These are phyloP conservation scores for Arabidopsis thaliana DNA, from an alignment of 345 rosid genomes.

Conservation along the genomic window TAIR10.1 NC_003076.8:15920001-15920500, in stretches of 20 bases:
- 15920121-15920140: constrained; percentile 86
- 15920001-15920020: constrained; percentile 12
- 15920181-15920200: constrained; percentile 59
- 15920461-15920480: constrained; percentile 87
- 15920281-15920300: constrained; percentile 13
- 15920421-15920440: constrained; percentile 13
- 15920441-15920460: constrained; percentile 63
- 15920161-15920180: constrained; percentile 91
- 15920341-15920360: constrained; percentile 63
- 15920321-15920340: constrained; percentile 73
- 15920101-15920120: constrained; percentile 83
- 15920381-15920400: background rate
- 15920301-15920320: constrained; percentile 17
- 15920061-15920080: constrained; percentile 35
- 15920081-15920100: constrained; percentile 90
- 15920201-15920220: constrained; percentile 95
- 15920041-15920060: background rate
- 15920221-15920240: constrained; percentile 88
- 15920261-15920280: background rate
- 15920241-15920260: constrained; percentile 40
- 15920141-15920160: constrained; percentile 90
- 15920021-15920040: constrained; percentile 9
- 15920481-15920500: constrained; percentile 77
- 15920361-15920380: constrained; percentile 72
- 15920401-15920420: background rate